Base-by-base conservation (phyloP, 1,139 yeast genomes). In the Kodamaea suecica region DNA sequence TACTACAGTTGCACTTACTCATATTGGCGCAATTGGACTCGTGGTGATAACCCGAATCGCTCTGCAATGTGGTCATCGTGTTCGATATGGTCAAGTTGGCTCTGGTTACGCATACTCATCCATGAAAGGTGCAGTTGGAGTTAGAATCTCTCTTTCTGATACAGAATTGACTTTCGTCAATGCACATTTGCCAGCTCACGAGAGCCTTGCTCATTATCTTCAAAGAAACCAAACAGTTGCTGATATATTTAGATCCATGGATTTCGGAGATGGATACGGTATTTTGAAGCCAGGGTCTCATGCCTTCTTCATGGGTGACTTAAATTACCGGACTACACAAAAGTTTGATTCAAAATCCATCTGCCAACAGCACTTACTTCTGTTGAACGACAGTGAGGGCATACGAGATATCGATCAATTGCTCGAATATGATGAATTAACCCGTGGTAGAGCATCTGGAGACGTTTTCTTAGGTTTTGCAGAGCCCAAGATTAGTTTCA, bases 171-270 rank as follows among this genome's bases (percentile, higher is more conserved):
- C 94, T 0, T 78, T 87, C 62, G 80, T 81, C 3, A 64, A 70
- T 33, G 76, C 81, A 3, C 97, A 88, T 61, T 58, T 88, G 36
- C 73, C 80, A 17, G 96, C 97, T 0, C 75, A 75, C 45, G 95
- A 86, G 53, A 95, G 95, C 1, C 59, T 59, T 5, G 44, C 50
- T 19, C 63, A 75, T 46, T 64, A 67, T 29, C 47, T 51, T 6
- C 55, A 63, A 39, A 64, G 97, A 32, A 78, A 82, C 48, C 43
- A 52, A 3, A 80, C 83, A 49, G 68, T 76, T 20, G 46, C 61
- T 26, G 58, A 61, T 3, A 56, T 86, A 4, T 68, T 79, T 50
- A 60, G 76, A 20, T 67, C 76, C 3, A 55, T 84, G 32, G 76
- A 73, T 41, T 80, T 81, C 55, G 73, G 70, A 5, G 87, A 80